Evolutionary conservation across 1,139 yeast species (phyloP).

Genomic region (Debaryomyces udenii): DNA sequence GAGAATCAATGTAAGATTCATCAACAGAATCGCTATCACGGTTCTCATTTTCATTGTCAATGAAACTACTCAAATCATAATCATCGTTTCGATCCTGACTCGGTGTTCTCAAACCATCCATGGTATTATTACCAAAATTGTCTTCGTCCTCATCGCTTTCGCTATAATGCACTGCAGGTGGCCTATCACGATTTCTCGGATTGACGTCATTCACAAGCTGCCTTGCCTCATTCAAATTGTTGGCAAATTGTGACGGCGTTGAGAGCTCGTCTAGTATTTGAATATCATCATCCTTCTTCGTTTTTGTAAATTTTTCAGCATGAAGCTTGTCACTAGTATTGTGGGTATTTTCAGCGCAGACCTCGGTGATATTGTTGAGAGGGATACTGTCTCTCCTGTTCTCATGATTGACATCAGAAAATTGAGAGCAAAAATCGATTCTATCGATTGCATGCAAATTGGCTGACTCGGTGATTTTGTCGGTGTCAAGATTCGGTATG

Average conservation of each 20-base stretch:
- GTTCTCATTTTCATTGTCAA: slow-evolving; percentile 29
- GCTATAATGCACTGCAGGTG: slow-evolving; percentile 4
- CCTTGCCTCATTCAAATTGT: slow-evolving; percentile 17
- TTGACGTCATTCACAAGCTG: slow-evolving; percentile 12
- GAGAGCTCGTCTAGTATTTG: slow-evolving; percentile 1
- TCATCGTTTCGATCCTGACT: slow-evolving; percentile 38
- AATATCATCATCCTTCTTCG: neutral
- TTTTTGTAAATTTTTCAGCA: neutral
- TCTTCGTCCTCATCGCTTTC: slow-evolving; percentile 38
- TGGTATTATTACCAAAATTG: slow-evolving; percentile 41
- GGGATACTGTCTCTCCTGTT: neutral
- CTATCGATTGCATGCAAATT: slow-evolving; percentile 13
- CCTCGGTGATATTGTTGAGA: neutral
- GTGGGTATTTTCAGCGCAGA: neutral
- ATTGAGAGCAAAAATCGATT: slow-evolving; percentile 16
- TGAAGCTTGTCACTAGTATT: neutral
- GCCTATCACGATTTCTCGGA: slow-evolving; percentile 2
- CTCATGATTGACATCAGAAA: slow-evolving; percentile 9
- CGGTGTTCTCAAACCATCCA: slow-evolving; percentile 45
- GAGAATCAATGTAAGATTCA: slow-evolving; percentile 16
- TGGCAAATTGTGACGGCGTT: slow-evolving; percentile 2
- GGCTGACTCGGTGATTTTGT: slow-evolving; percentile 9
- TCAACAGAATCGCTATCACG: slow-evolving; percentile 14
- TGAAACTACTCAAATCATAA: slow-evolving; percentile 39
- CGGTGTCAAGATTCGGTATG: slow-evolving; percentile 10